Percentiles rank a stretch among this genome's conserved stretches.
Conservation (phyloP, 495 filamentous ascomycete genomes). For the Trichoderma asperelloides region DNA sequence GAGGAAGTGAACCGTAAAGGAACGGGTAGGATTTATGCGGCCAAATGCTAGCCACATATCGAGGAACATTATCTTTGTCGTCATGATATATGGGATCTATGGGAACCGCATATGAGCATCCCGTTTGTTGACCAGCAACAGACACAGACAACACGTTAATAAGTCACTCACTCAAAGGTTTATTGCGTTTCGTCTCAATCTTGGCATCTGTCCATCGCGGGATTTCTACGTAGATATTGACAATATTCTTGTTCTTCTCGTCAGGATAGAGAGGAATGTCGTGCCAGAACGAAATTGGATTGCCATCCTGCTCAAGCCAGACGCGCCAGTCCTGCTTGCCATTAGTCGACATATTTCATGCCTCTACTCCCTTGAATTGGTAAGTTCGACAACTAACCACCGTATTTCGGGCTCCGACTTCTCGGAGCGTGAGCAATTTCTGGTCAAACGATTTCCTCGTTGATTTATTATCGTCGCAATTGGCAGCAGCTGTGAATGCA, state of each 20-base stretch:
- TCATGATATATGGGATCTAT: conserved; percentile 11
- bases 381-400: neutral
- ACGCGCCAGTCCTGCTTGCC: conserved; percentile 15
- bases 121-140: neutral
- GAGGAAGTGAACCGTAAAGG: conserved; percentile 11
- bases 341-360: neutral
- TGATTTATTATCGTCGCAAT: neutral
- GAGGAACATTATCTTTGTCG: conserved; percentile 7
- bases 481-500: neutral
- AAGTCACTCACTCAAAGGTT: neutral
- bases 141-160: neutral
- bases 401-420: conserved; percentile 8
- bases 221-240: neutral
- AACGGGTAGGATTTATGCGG: conserved; percentile 12
- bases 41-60: conserved; percentile 10
- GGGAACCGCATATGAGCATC: too few relatives aligned
- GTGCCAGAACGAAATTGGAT: conserved; percentile 23
- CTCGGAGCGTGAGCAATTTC: neutral
- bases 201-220: conserved; percentile 10
- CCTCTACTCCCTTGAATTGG: neutral
- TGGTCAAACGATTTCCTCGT: neutral
- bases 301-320: conserved; percentile 18
- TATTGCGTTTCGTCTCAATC: conserved; percentile 9
- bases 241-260: neutral
- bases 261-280: conserved; percentile 23